phyloP scores from a whole-genome alignment of 345 rosid genomes.

The Tarenaya hassleriana region DNA sequence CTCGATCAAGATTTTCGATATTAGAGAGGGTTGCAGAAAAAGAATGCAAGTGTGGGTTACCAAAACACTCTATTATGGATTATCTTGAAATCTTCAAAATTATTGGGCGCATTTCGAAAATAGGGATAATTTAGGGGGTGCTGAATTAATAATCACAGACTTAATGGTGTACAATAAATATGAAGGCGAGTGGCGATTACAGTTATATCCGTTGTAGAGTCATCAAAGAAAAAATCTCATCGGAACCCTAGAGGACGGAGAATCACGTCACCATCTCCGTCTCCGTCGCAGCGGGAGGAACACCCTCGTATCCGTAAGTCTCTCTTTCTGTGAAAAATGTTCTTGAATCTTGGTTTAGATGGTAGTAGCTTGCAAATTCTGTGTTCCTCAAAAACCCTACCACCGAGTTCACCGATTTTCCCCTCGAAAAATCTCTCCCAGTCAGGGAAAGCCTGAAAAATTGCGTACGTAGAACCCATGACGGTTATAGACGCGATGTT shows the following conservation, averaged over 20 bases:
- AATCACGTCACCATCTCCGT: slow-evolving; percentile 5
- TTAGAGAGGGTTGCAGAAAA: too few species aligned
- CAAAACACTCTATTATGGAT: too few species aligned
- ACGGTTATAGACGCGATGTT: slow-evolving; percentile 20
- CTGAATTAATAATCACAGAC: too few species aligned
- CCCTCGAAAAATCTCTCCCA: slow-evolving; percentile 35
- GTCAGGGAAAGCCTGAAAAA: slow-evolving; percentile 27
- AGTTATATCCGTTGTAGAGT: slow-evolving; percentile 16
- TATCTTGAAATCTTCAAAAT: neutral
- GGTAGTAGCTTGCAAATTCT: slow-evolving; percentile 39
- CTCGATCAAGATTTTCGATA: too few species aligned
- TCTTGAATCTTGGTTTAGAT: slow-evolving; percentile 46
- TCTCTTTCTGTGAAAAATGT: slow-evolving; percentile 33
- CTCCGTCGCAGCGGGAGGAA: neutral
- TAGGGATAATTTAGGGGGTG: neutral
- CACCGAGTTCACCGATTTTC: slow-evolving; percentile 31
- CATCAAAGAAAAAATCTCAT: neutral
- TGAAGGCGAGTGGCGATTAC: slow-evolving; percentile 8
- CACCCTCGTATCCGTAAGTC: neutral
- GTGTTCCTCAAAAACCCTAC: slow-evolving; percentile 37
- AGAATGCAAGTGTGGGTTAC: too few species aligned
- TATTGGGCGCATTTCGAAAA: neutral
- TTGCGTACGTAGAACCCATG: slow-evolving; percentile 30
- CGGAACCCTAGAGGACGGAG: slow-evolving; percentile 2
- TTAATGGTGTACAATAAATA: too few species aligned